phyloP scores from a whole-genome alignment of 805 yeast species.

The Huiozyma naganishii region DNA sequence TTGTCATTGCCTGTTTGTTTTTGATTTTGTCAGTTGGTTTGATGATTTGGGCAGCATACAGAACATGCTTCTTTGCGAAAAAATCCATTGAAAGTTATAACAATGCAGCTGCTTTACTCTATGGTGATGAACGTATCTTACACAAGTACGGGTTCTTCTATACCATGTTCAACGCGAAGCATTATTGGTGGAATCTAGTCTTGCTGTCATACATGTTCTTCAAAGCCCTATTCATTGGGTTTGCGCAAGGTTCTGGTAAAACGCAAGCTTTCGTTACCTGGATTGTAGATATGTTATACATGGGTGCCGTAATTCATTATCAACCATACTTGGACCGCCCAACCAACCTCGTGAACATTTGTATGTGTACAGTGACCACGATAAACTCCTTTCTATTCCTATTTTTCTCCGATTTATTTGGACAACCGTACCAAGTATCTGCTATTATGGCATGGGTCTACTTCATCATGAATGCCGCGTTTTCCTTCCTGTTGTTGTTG shows the following conservation, averaged over 20 bases:
- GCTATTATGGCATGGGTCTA: conserved; percentile 89
- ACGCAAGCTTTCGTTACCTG: conserved; percentile 70
- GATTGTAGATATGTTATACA: conserved; percentile 62
- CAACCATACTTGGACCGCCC: conserved; percentile 74
- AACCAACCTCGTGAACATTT: conserved; percentile 65
- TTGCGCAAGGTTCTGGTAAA: conserved; percentile 72
- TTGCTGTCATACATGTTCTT: conserved; percentile 48
- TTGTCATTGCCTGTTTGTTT: conserved; percentile 68
- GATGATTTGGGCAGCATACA: conserved; percentile 53
- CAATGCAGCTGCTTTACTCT: conserved; percentile 79
- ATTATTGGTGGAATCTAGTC: conserved; percentile 74
- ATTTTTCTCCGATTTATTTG: conserved; percentile 76
- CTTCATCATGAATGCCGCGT: conserved; percentile 83
- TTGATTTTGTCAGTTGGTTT: conserved; percentile 49
- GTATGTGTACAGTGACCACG: conserved; percentile 59
- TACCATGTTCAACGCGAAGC: conserved; percentile 74
- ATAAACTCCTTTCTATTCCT: conserved; percentile 75
- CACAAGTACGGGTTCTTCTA: conserved; percentile 81
- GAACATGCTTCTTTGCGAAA: conserved; percentile 54
- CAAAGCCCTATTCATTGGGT: conserved; percentile 63
- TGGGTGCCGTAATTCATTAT: conserved; percentile 48
- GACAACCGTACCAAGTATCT: conserved; percentile 69
- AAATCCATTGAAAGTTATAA: conserved; percentile 47
- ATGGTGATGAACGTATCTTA: conserved; percentile 63
- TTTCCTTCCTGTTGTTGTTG: conserved; percentile 62